A percentile compares a stretch with the other conserved stretches of the same genome.
phyloP scores from a whole-genome alignment of 2,329 filamentous ascomycete genomes.

The Pezicula neosporulosa region DNA sequence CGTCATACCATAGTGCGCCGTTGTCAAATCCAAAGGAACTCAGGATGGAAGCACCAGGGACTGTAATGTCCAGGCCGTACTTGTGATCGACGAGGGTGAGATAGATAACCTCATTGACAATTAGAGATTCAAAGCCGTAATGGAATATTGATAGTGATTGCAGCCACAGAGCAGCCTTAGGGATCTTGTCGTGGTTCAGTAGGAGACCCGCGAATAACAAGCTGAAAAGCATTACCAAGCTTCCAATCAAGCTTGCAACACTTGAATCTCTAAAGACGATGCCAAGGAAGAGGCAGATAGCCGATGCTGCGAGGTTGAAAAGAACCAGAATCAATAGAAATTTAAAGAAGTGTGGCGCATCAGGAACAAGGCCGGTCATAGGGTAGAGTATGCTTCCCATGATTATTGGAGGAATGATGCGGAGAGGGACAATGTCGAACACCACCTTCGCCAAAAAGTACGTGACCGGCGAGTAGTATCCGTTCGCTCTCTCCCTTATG shows the following conservation, averaged over 20 bases:
- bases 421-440: constrained; percentile 95
- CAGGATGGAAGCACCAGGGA: constrained; percentile 89
- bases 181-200: constrained; percentile 92
- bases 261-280: constrained; percentile 90
- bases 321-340: constrained; percentile 90
- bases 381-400: constrained; percentile 96
- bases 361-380: constrained; percentile 89
- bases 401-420: constrained; percentile 89
- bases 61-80: constrained; percentile 93
- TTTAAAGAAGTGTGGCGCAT: constrained; percentile 79
- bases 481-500: constrained; percentile 89
- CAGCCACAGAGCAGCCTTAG: constrained; percentile 79
- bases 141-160: constrained; percentile 97
- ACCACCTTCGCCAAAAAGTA: constrained; percentile 96
- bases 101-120: constrained; percentile 94
- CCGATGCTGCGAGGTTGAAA: constrained; percentile 92
- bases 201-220: constrained; percentile 90
- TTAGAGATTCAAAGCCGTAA: constrained; percentile 92
- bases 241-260: constrained; percentile 90
- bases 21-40: constrained; percentile 95
- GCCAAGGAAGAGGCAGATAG: constrained; percentile 93
- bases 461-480: constrained; percentile 90
- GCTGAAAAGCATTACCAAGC: constrained; percentile 96
- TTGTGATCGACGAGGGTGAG: constrained; percentile 89
- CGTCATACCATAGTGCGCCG: constrained; percentile 78